Percentiles rank a stretch among this genome's conserved stretches.
Evolutionary conservation across 306 rosid species (phyloP).

Genomic region (Cucurbita maxima): DNA sequence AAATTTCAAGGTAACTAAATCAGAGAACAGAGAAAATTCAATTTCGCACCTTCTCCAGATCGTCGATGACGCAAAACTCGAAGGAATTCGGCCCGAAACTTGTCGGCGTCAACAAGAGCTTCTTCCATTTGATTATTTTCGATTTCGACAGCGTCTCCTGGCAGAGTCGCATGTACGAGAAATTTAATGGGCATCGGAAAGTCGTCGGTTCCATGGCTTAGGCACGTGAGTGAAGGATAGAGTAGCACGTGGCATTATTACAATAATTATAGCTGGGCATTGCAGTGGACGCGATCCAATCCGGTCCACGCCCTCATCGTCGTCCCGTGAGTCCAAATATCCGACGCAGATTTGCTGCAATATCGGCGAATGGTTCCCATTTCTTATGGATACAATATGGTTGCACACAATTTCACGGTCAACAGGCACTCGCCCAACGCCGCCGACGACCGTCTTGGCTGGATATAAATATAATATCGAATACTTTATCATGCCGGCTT

Average conservation of each 20-base stretch:
- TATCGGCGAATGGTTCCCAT: not conserved
- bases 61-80: constrained; percentile 35
- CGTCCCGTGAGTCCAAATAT: too few relatives aligned
- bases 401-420: not conserved
- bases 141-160: not conserved
- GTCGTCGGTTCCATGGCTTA: constrained; percentile 8
- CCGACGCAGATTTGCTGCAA: not conserved
- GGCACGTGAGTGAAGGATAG: constrained; percentile 16
- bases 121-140: constrained; percentile 22
- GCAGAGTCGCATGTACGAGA: not conserved
- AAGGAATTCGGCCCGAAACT: constrained; percentile 44
- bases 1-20: not conserved
- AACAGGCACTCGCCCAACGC: not conserved
- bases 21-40: not conserved
- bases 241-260: constrained; percentile 17
- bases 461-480: not conserved
- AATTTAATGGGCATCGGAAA: not conserved
- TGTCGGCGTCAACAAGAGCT: constrained; percentile 14
- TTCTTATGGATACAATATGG: not conserved
- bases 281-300: not conserved
- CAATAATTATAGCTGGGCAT: not conserved
- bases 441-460: not conserved
- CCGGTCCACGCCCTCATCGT: not conserved
- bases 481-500: not conserved
- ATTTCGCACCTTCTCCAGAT: constrained; percentile 24